Conservation (phyloP, 2,329 filamentous ascomycete species). For the Fusarium xyrophilum region DNA sequence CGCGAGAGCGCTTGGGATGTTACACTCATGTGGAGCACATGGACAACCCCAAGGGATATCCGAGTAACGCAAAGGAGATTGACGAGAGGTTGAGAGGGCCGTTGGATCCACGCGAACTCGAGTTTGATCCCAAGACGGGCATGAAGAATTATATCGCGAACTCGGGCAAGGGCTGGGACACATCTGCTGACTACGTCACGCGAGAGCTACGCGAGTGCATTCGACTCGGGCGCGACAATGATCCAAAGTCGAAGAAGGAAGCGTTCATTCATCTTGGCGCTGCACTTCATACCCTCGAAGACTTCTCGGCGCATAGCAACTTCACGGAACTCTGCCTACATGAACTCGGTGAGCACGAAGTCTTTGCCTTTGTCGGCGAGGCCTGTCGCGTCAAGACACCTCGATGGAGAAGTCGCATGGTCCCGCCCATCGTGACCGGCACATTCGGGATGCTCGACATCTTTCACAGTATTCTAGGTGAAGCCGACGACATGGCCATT, state of each 20-base stretch:
- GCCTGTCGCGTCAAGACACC: slow-evolving; percentile 57
- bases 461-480: slow-evolving; percentile 70
- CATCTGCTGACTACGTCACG: slow-evolving; percentile 79
- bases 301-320: slow-evolving; percentile 72
- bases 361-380: slow-evolving; percentile 61
- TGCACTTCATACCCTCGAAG: slow-evolving; percentile 74
- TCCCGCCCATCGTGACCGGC: slow-evolving; percentile 73
- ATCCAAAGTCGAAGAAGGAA: slow-evolving; percentile 28
- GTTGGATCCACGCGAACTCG: slow-evolving; percentile 63
- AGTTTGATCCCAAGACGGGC: slow-evolving; percentile 73
- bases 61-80: slow-evolving; percentile 74
- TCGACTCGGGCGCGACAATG: slow-evolving; percentile 65
- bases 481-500: slow-evolving; percentile 59
- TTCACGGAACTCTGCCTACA: slow-evolving; percentile 75
- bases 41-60: slow-evolving; percentile 80
- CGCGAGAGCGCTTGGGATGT: slow-evolving; percentile 75
- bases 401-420: slow-evolving; percentile 56
- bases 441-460: slow-evolving; percentile 64
- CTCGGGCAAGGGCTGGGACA: slow-evolving; percentile 75
- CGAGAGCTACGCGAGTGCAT: slow-evolving; percentile 73
- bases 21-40: slow-evolving; percentile 76
- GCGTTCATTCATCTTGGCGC: slow-evolving; percentile 63
- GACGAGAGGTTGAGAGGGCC: slow-evolving; percentile 57
- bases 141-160: slow-evolving; percentile 99
- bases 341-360: slow-evolving; percentile 70